phyloP scores from a whole-genome alignment of 129 eudicot species.

The Mikania micrantha region DNA sequence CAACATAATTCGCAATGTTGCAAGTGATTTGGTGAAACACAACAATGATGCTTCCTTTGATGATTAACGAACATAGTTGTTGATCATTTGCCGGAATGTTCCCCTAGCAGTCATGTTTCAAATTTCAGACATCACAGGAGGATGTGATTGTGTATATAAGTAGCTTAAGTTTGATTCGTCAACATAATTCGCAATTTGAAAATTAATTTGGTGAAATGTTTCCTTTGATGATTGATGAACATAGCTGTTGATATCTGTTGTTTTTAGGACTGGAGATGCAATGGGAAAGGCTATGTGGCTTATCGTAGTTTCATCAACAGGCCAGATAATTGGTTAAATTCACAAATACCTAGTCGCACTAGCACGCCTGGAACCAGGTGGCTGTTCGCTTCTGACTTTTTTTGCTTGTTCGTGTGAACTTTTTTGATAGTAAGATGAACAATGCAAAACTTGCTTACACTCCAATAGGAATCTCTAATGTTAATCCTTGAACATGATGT shows the following conservation, averaged over 20 bases:
- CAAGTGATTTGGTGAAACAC: background rate
- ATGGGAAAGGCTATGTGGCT: conserved; percentile 83
- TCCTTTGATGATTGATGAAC: background rate
- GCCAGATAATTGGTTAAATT: conserved; percentile 78
- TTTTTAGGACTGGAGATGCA: conserved; percentile 92
- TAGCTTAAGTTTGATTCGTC: too few relatives aligned
- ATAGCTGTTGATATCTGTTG: conserved; percentile 9
- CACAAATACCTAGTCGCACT: conserved; percentile 39
- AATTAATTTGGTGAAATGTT: conserved; percentile 3
- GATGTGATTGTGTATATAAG: background rate
- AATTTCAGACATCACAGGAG: background rate
- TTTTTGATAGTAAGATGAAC: background rate
- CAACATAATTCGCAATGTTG: background rate
- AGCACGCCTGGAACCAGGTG: conserved; percentile 93
- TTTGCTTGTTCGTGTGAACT: background rate
- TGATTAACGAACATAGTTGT: background rate
- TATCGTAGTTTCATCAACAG: conserved; percentile 81
- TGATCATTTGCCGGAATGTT: conserved; percentile 64
- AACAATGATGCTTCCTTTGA: background rate
- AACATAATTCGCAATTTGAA: background rate
- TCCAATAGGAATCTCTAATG: background rate
- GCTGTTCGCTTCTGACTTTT: conserved; percentile 5
- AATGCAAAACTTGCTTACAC: background rate
- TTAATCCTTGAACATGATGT: background rate
- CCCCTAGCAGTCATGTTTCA: background rate